Conservation (phyloP, 2,329 filamentous ascomycete species). For the Botrytis hyacinthi region DNA sequence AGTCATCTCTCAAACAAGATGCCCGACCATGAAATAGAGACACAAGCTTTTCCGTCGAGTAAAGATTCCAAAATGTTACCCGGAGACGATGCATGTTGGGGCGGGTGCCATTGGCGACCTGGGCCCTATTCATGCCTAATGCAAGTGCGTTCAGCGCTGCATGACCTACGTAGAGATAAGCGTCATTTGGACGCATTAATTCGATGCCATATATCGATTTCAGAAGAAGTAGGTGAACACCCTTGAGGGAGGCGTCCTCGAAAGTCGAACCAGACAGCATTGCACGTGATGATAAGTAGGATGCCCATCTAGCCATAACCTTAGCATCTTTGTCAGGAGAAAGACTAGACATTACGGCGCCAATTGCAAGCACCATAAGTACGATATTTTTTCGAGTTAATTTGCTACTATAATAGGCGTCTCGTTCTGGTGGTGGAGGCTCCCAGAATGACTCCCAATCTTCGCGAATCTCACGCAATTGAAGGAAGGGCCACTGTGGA, state of each 20-base stretch:
- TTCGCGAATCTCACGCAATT: neutral
- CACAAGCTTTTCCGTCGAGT: neutral
- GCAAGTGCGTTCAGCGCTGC: neutral
- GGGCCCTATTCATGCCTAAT: neutral
- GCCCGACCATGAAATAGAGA: neutral
- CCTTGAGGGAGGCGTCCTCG: neutral
- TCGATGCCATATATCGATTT: constrained; percentile 1
- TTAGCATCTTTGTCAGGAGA: constrained; percentile 3
- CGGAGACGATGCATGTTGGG: neutral
- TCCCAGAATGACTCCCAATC: neutral
- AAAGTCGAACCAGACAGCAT: constrained; percentile 5
- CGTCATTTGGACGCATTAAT: neutral
- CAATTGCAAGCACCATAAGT: neutral
- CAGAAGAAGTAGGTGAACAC: neutral
- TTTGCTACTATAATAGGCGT: constrained; percentile 4
- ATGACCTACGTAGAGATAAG: neutral
- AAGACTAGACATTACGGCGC: constrained; percentile 1
- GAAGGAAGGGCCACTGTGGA: neutral
- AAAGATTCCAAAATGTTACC: constrained; percentile 3
- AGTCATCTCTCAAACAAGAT: neutral
- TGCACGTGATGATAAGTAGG: neutral
- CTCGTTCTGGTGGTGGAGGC: neutral
- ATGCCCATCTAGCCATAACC: constrained; percentile 6
- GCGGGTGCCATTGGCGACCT: constrained; percentile 5
- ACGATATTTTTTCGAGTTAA: neutral